Evolutionary conservation across 2,329 filamentous ascomycete species (phyloP).

Genomic region (Teratosphaeria pseudoeucalypti): DNA sequence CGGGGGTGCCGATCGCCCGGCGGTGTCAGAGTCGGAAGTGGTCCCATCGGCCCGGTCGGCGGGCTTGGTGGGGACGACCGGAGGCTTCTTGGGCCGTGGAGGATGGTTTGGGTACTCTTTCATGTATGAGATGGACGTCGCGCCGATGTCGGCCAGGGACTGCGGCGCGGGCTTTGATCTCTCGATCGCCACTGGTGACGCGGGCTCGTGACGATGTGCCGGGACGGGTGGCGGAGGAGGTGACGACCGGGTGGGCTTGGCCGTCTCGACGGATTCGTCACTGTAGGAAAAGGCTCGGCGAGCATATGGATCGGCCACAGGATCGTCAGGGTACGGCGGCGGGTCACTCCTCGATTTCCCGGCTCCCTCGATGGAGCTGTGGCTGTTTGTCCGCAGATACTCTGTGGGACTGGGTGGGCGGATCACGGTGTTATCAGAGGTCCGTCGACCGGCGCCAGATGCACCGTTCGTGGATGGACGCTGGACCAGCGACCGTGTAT

Average conservation of each 20-base stretch:
- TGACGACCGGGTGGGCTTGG: conserved; percentile 10
- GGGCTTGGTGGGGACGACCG: conserved; percentile 15
- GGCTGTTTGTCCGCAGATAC: conserved; percentile 12
- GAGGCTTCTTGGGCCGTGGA: conserved; percentile 21
- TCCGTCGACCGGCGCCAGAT: neutral
- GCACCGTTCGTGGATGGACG: conserved; percentile 2
- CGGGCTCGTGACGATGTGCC: conserved; percentile 2
- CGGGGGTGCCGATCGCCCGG: conserved; percentile 9
- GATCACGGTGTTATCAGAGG: conserved; percentile 10
- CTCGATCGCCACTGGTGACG: conserved; percentile 4
- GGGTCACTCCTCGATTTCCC: conserved; percentile 9
- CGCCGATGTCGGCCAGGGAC: conserved; percentile 11
- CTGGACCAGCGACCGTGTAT: conserved; percentile 23
- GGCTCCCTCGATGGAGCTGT: conserved; percentile 9
- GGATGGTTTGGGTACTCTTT: conserved; percentile 39
- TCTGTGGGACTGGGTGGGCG: conserved; percentile 23
- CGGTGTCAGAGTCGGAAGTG: conserved; percentile 13
- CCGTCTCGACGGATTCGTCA: conserved; percentile 18
- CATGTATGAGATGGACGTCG: conserved; percentile 30
- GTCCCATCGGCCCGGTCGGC: conserved; percentile 4
- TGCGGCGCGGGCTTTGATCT: conserved; percentile 6
- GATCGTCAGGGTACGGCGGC: conserved; percentile 24
- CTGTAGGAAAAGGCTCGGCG: conserved; percentile 17
- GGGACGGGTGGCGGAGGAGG: conserved; percentile 18
- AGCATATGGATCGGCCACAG: conserved; percentile 15